Evolutionary conservation across 2,329 filamentous ascomycete genomes (phyloP).

Genomic region (Trichoderma pleuroti): DNA sequence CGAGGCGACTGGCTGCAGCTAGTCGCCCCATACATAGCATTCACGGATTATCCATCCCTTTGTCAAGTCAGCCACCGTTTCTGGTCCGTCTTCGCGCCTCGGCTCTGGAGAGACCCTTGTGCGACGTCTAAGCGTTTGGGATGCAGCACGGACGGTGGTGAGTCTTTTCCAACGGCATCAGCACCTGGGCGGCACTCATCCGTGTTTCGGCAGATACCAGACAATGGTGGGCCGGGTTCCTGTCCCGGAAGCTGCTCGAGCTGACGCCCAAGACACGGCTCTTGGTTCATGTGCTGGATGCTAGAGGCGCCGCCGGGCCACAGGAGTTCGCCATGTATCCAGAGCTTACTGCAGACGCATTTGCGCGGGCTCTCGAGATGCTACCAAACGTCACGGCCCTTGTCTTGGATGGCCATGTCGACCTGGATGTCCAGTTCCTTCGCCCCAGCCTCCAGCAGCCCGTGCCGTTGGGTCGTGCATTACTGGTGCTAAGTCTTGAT

Average conservation of each 20-base stretch:
- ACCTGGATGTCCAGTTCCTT: conserved; percentile 42
- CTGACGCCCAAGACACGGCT: conserved; percentile 38
- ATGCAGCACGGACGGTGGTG: conserved; percentile 45
- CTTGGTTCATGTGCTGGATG: conserved; percentile 48
- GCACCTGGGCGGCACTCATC: background rate
- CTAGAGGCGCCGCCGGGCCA: conserved; percentile 38
- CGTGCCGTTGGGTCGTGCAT: background rate
- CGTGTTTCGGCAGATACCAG: conserved; percentile 38
- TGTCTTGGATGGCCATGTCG: conserved; percentile 45
- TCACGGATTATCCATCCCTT: conserved; percentile 42
- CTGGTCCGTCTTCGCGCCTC: conserved; percentile 48
- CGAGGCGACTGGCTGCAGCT: conserved; percentile 48
- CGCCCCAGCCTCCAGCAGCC: conserved; percentile 21
- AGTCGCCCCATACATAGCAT: conserved; percentile 43
- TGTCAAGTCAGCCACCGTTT: conserved; percentile 49
- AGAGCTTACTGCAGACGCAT: conserved; percentile 35
- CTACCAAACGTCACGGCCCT: conserved; percentile 47
- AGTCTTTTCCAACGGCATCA: conserved; percentile 22
- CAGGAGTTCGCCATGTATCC: conserved; percentile 40
- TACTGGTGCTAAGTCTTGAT: conserved; percentile 44
- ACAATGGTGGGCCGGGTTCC: conserved; percentile 47
- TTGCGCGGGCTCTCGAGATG: conserved; percentile 36
- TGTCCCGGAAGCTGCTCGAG: conserved; percentile 36
- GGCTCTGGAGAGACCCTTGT: conserved; percentile 51
- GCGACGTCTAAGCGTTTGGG: conserved; percentile 37